phyloP scores from a whole-genome alignment of 1,139 yeast genomes.

The Candida gigantensis region DNA sequence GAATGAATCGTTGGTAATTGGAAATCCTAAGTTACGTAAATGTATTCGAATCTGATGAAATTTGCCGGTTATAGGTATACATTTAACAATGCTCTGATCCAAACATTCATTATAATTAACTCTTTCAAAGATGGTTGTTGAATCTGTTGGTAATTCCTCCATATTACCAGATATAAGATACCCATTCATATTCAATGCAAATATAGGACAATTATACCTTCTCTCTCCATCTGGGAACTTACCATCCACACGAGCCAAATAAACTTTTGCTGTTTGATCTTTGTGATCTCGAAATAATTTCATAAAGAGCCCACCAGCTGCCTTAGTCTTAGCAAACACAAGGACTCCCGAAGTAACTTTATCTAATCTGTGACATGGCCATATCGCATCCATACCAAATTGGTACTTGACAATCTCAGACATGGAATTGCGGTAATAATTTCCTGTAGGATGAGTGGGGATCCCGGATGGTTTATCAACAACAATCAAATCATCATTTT shows the following conservation, averaged over 20 bases:
- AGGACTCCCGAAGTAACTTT: slow-evolving; percentile 74
- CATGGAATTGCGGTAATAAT: slow-evolving; percentile 59
- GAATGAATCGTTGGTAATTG: slow-evolving; percentile 68
- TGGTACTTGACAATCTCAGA: slow-evolving; percentile 57
- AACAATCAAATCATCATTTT: slow-evolving; percentile 54
- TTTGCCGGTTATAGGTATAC: slow-evolving; percentile 72
- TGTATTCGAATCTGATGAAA: slow-evolving; percentile 82
- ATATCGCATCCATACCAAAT: slow-evolving; percentile 29
- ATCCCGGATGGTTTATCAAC: slow-evolving; percentile 75
- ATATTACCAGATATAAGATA: slow-evolving; percentile 35
- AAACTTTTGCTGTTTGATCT: slow-evolving; percentile 44
- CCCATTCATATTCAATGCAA: slow-evolving; percentile 35
- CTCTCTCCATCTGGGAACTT: slow-evolving; percentile 44
- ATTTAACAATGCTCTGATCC: slow-evolving; percentile 58
- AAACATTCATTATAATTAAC: slow-evolving; percentile 22
- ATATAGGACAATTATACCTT: slow-evolving; percentile 36
- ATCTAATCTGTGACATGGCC: slow-evolving; percentile 73
- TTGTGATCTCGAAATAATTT: slow-evolving; percentile 37
- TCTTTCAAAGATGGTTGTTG: slow-evolving; percentile 35
- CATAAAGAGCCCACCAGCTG: slow-evolving; percentile 47
- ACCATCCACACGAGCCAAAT: slow-evolving; percentile 66
- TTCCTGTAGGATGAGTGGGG: slow-evolving; percentile 81
- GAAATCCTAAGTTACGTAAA: slow-evolving; percentile 61
- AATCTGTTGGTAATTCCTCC: slow-evolving; percentile 26
- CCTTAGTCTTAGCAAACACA: slow-evolving; percentile 53